Percentiles rank a stretch among this genome's conserved stretches.
Evolutionary conservation across 2,329 filamentous ascomycete species (phyloP).

Genomic region (Pseudogymnoascus sp.): DNA sequence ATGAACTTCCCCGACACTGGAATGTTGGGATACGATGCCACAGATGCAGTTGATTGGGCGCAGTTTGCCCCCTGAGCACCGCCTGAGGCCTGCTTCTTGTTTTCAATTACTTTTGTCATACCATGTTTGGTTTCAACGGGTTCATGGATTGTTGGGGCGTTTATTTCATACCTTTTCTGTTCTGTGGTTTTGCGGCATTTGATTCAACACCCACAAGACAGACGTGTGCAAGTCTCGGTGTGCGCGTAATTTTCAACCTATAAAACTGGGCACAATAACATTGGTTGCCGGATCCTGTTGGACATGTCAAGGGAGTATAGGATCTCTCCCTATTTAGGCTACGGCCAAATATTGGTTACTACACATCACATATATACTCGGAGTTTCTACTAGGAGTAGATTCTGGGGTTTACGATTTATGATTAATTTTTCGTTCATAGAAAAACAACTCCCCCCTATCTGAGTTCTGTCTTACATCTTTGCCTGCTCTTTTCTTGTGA

Average conservation of each 20-base stretch:
- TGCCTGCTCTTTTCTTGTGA: background rate
- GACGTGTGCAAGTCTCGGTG: background rate
- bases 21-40: background rate
- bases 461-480: background rate
- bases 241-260: conserved; percentile 4
- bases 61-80: background rate
- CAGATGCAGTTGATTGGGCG: conserved; percentile 4
- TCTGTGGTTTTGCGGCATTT: background rate
- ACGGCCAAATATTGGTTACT: background rate
- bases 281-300: background rate
- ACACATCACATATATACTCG: background rate
- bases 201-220: background rate
- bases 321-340: background rate
- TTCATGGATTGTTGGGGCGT: background rate
- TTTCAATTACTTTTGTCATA: conserved; percentile 6
- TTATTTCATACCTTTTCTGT: background rate
- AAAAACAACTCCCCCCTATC: background rate
- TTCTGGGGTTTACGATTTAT: conserved; percentile 6
- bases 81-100: background rate
- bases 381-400: background rate
- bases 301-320: background rate
- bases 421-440: background rate
- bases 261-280: background rate
- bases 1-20: background rate
- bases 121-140: background rate